Evolutionary conservation across 2,329 filamentous ascomycete genomes (phyloP).

Genomic region (Microsporum ferrugineum): DNA sequence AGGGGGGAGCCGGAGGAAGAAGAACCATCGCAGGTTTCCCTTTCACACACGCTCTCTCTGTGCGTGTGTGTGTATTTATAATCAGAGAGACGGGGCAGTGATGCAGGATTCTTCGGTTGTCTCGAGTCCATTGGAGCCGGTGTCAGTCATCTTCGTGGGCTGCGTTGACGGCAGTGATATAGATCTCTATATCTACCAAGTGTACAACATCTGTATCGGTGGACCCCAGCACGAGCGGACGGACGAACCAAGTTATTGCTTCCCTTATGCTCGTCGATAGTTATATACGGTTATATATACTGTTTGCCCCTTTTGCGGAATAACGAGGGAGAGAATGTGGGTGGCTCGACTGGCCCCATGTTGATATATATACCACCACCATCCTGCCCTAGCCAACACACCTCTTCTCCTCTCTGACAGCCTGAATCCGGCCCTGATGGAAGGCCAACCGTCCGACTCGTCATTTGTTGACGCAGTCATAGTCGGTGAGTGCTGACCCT

Average conservation of each 20-base stretch:
- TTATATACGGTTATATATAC: no score
- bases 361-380: not conserved
- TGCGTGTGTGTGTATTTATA: not conserved
- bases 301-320: no score
- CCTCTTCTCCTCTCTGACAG: not conserved
- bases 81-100: not conserved
- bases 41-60: not conserved
- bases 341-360: not conserved
- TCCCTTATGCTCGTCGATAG: no score
- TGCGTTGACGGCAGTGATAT: not conserved
- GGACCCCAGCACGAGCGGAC: no score
- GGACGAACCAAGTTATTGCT: no score
- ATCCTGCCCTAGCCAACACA: not conserved
- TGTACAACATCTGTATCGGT: no score
- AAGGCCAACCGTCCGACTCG: slow-evolving; percentile 1
- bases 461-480: slow-evolving; percentile 22
- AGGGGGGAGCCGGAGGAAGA: not conserved
- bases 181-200: no score
- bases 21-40: not conserved
- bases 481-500: slow-evolving; percentile 18
- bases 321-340: not conserved
- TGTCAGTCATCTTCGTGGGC: not conserved
- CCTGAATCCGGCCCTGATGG: slow-evolving; percentile 7
- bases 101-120: not conserved
- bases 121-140: not conserved